These are phyloP conservation scores for Verticillium nonalfalfae DNA, from an alignment of 2,329 filamentous ascomycete species.

Conservation along the genomic window DNA sequence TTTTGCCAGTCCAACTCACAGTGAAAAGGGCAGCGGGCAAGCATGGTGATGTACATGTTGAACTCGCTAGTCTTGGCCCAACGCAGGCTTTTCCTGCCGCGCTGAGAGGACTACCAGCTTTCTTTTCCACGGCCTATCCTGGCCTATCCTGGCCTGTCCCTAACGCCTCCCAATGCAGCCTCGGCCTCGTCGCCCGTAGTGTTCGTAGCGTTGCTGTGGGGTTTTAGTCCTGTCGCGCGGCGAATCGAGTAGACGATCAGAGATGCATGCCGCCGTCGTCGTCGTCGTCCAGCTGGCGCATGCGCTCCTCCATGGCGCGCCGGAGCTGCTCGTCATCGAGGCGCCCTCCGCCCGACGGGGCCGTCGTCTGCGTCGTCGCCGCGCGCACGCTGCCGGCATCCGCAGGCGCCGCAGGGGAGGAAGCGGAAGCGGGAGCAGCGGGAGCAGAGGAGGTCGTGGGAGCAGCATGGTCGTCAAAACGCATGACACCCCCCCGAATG, in stretches of 20 bases:
- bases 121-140: neutral
- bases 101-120: neutral
- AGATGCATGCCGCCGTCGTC: constrained; percentile 56
- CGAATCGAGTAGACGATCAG: constrained; percentile 23
- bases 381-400: neutral
- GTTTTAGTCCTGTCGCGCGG: neutral
- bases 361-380: neutral
- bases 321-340: constrained; percentile 55
- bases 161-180: neutral
- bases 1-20: neutral
- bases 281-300: constrained; percentile 36
- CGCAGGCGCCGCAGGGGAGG: constrained; percentile 3
- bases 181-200: neutral
- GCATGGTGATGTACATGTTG: no score
- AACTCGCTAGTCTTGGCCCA: no score
- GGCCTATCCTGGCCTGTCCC: neutral
- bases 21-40: neutral
- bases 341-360: constrained; percentile 36
- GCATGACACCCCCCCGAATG: constrained; percentile 43
- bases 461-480: constrained; percentile 27
- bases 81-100: neutral
- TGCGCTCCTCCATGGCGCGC: constrained; percentile 45
- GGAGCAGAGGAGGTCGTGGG: neutral
- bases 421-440: neutral
- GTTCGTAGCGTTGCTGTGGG: neutral